These are phyloP conservation scores for Penicillium turbatum DNA, from an alignment of 495 filamentous ascomycete species.

Conservation along the genomic window DNA sequence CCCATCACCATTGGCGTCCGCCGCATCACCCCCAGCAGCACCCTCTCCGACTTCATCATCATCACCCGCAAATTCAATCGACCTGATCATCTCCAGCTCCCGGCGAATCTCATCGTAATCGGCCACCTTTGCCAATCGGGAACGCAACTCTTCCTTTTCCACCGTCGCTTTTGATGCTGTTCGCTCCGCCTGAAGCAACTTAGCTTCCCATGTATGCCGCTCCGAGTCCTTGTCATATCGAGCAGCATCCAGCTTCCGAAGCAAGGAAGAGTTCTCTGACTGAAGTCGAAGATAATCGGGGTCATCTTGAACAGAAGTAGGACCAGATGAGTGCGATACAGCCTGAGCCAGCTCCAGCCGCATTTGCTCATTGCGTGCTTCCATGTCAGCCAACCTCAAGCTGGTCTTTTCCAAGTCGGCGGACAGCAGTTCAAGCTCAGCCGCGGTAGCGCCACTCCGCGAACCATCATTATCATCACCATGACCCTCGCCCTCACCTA, in stretches of 20 bases:
- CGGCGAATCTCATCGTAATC: constrained; percentile 96
- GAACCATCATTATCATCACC: constrained; percentile 58
- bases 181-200: constrained; percentile 49
- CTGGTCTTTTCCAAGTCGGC: constrained; percentile 90
- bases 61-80: constrained; percentile 89
- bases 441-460: constrained; percentile 64
- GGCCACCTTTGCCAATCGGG: constrained; percentile 79
- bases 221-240: constrained; percentile 77
- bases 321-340: constrained; percentile 64
- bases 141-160: constrained; percentile 72
- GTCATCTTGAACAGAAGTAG: constrained; percentile 70
- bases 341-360: constrained; percentile 85
- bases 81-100: constrained; percentile 93
- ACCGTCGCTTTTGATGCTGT: constrained; percentile 49
- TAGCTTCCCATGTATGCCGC: constrained; percentile 67
- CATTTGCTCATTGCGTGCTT: constrained; percentile 91
- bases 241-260: constrained; percentile 79
- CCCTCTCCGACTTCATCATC: constrained; percentile 67
- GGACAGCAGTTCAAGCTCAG: constrained; percentile 88
- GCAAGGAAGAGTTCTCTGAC: constrained; percentile 86
- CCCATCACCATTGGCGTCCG: constrained; percentile 46
- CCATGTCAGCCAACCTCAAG: constrained; percentile 80
- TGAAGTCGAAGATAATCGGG: constrained; percentile 77
- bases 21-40: constrained; percentile 22
- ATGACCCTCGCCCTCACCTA: constrained; percentile 53